Evolutionary conservation across 2,329 filamentous ascomycete species (phyloP).

Genomic region (Parastagonospora nodorum): DNA sequence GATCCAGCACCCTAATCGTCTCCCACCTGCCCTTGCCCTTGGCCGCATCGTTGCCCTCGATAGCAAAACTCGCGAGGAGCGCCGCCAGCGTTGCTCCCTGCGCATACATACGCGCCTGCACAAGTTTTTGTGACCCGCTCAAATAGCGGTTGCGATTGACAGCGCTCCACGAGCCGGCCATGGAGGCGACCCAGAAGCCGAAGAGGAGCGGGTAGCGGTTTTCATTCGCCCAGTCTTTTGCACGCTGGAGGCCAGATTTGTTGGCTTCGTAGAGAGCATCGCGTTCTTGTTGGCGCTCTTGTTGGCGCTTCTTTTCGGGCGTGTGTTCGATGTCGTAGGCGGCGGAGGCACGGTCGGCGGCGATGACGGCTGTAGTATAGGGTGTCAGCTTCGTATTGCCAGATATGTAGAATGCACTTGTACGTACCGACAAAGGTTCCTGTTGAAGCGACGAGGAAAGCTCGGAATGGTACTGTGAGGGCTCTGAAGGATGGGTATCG

Average conservation of each 20-base stretch:
- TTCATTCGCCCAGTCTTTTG: conserved; percentile 74
- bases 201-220: conserved; percentile 90
- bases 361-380: conserved; percentile 67
- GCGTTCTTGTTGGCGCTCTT: conserved; percentile 35
- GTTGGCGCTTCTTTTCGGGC: conserved; percentile 51
- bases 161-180: conserved; percentile 74
- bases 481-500: conserved; percentile 79
- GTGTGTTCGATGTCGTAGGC: conserved; percentile 73
- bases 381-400: conserved; percentile 13
- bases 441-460: conserved; percentile 83
- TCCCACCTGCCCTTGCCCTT: conserved; percentile 80
- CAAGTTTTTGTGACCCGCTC: conserved; percentile 79
- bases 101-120: conserved; percentile 93
- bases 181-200: conserved; percentile 78
- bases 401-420: neutral
- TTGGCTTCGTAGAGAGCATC: conserved; percentile 53
- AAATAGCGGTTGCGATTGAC: conserved; percentile 80
- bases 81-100: conserved; percentile 87
- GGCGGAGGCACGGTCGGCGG: conserved; percentile 77
- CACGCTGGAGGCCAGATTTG: conserved; percentile 64
- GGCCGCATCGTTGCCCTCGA: conserved; percentile 80
- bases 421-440: conserved; percentile 75
- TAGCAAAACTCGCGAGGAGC: conserved; percentile 77
- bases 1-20: conserved; percentile 80
- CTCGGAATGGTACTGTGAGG: conserved; percentile 86